A percentile compares a stretch with the other conserved stretches of the same genome.
Evolutionary conservation across 257 asterid genomes (phyloP).

Genomic region (Przewalskia tangutica): DNA sequence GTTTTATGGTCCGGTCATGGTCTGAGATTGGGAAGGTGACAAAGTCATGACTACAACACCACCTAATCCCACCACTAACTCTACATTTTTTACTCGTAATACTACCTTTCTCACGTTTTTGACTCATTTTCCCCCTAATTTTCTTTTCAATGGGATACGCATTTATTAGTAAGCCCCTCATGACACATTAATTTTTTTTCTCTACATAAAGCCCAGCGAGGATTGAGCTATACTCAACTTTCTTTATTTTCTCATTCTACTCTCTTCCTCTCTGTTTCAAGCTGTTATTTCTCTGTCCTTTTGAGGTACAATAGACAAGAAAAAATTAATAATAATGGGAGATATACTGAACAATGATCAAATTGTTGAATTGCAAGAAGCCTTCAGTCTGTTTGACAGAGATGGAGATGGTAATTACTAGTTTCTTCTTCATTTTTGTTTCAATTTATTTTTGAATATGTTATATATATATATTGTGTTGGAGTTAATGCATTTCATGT

Average conservation of each 20-base stretch:
- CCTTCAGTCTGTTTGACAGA: constrained; percentile 42
- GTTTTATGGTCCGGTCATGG: constrained; percentile 10
- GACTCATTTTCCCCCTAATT: neutral
- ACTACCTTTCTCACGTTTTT: neutral
- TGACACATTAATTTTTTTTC: constrained; percentile 8
- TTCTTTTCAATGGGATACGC: neutral
- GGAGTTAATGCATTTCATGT: neutral
- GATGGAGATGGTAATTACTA: constrained; percentile 35
- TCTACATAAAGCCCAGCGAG: constrained; percentile 42
- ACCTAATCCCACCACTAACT: neutral
- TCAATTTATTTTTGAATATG: neutral
- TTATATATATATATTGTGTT: neutral
- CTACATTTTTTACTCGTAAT: neutral
- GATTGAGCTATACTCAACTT: constrained; percentile 33
- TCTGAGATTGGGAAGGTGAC: neutral
- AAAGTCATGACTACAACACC: constrained; percentile 9
- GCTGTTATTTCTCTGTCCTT: neutral
- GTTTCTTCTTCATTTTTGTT: neutral
- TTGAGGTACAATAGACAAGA: neutral
- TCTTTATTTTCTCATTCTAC: neutral
- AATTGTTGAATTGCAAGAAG: constrained; percentile 38
- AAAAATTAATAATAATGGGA: constrained; percentile 11
- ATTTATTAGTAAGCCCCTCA: constrained; percentile 18
- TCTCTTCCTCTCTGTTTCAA: constrained; percentile 13
- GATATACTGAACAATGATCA: constrained; percentile 30